Conservation (phyloP, 176 grass and related monocot species). For the Alopecurus myosuroides region DNA sequence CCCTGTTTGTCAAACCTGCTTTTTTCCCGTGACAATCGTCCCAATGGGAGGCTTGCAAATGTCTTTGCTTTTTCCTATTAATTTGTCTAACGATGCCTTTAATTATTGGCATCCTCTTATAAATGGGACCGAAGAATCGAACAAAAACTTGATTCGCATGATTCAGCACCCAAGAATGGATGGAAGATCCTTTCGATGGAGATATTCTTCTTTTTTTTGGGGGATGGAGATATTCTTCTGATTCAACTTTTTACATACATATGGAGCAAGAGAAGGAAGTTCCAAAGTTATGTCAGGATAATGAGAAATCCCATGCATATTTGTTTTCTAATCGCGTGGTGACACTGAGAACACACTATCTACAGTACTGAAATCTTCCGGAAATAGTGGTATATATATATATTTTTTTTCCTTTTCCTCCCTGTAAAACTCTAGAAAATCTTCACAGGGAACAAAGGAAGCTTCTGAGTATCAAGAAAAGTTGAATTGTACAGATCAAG, state of each 20-base stretch:
- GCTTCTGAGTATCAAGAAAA: constrained; percentile 34
- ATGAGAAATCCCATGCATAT: background rate
- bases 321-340: background rate
- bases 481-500: constrained; percentile 18
- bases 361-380: constrained; percentile 13
- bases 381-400: background rate
- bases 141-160: background rate
- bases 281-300: constrained; percentile 2
- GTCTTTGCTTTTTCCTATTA: constrained; percentile 2
- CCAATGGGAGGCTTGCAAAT: constrained; percentile 19
- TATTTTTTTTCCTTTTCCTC: background rate
- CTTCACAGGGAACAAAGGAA: constrained; percentile 28
- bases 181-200: background rate
- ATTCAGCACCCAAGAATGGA: background rate
- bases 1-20: constrained; percentile 30
- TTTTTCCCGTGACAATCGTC: constrained; percentile 21
- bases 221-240: constrained; percentile 14
- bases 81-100: constrained; percentile 26
- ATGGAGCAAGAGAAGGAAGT: background rate
- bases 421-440: background rate
- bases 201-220: constrained; percentile 26
- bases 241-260: constrained; percentile 16
- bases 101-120: constrained; percentile 22
- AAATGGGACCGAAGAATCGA: background rate
- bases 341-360: background rate